A percentile compares a stretch with the other conserved stretches of the same genome.
Conservation (phyloP, 192 early-diverging fungal species). For the Podila verticillata region DNA sequence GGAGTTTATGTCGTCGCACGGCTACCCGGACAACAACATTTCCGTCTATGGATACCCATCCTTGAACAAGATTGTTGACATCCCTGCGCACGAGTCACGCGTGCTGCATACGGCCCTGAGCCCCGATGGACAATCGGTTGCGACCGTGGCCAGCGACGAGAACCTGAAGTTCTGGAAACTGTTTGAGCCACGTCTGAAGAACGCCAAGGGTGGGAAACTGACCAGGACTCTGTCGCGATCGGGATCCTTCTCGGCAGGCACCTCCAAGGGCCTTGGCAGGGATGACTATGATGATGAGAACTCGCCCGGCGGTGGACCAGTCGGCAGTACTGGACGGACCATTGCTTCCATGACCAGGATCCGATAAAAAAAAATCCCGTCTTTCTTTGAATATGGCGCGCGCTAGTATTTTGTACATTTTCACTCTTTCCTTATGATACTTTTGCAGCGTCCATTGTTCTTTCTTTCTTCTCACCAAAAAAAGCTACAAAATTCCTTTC, state of each 20-base stretch:
- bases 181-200: constrained; percentile 64
- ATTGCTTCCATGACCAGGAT: constrained; percentile 29
- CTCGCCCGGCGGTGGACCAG: not conserved
- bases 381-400: not conserved
- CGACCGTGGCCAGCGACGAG: constrained; percentile 93
- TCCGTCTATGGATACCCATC: constrained; percentile 86
- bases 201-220: constrained; percentile 14
- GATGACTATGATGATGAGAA: constrained; percentile 21
- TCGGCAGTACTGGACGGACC: constrained; percentile 12
- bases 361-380: not conserved
- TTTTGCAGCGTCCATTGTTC: too few species aligned
- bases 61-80: constrained; percentile 74
- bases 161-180: constrained; percentile 96
- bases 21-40: constrained; percentile 89
- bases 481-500: too few species aligned
- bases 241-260: constrained; percentile 9
- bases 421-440: not conserved
- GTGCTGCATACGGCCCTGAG: constrained; percentile 91
- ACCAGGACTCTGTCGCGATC: constrained; percentile 3
- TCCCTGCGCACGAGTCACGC: constrained; percentile 88
- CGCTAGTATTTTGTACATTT: not conserved
- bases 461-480: too few species aligned
- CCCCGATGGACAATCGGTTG: constrained; percentile 91
- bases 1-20: constrained; percentile 93
- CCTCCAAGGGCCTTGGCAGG: constrained; percentile 4